Base-by-base conservation (phyloP, 2,329 filamentous ascomycete genomes). In the Orbilia quercus region DNA sequence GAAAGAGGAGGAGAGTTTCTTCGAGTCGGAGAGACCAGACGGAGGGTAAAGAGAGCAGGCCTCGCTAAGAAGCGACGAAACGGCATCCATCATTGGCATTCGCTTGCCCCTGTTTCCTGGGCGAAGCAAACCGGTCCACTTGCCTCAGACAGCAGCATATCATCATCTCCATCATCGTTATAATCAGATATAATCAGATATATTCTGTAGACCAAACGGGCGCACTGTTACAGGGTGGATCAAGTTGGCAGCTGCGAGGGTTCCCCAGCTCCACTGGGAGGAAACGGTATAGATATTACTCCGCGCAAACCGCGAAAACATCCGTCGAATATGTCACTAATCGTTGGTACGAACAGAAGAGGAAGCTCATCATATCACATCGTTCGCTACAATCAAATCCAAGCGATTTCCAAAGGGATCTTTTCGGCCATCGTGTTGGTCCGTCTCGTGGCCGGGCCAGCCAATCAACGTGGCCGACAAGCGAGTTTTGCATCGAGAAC, bases 351-450 rank as follows among this genome's bases (percentile, higher is more conserved):
- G 45, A n/a, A 6, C 45, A 25, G 45, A 31, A 50, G n/a, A 12
- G 45, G 45, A 50, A 50, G 45, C 23, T 20, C 12, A 6, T 14
- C 11, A n/a, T 9, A 2, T 16, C 5, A 31, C 9, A 40, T 40
- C 31, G 12, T n/a, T n/a, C n/a, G n/a, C n/a, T n/a, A 16, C 14
- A 64, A 45, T 20, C 50, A 25, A 28, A n/a, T 20, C 38, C 18
- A 42, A 57, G 25, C 25, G 47, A 66, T 66, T 66, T 51, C 51
- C 23, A 67, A 72, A 72, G 42, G 51, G 12, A 53, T 59, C 67
- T 53, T 72, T 72, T 72, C 67, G 67, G 67, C 28, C 53, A 9
- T 64, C 47, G 23, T 54, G 59, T 72, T 72, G 53, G 59, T 20
- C 67, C 67, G 59, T 40, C 53, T 54, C 25, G 12, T 28, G 9